These are phyloP conservation scores for Aegilops tauschii DNA, from an alignment of 176 grass and related monocot genomes.

Conservation along the genomic window DNA sequence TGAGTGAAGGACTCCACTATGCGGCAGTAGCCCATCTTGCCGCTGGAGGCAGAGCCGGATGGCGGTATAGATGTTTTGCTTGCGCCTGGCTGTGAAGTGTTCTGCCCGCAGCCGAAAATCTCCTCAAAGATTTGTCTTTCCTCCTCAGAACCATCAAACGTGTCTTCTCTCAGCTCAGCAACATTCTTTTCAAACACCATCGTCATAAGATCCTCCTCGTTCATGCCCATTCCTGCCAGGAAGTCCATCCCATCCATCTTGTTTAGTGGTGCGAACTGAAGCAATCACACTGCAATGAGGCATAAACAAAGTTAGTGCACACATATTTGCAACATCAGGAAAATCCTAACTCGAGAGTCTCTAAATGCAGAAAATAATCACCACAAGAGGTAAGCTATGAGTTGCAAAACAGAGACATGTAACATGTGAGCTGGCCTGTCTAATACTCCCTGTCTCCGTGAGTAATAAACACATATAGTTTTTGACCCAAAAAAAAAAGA, in stretches of 20 bases:
- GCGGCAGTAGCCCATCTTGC: conserved; percentile 8
- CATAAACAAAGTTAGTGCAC: neutral
- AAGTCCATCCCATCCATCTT: conserved; percentile 51
- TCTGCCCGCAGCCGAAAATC: conserved; percentile 18
- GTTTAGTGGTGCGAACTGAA: neutral
- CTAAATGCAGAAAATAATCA: conserved; percentile 15
- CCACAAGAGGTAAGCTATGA: neutral
- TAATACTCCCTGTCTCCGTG: too few relatives aligned
- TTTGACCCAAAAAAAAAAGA: neutral
- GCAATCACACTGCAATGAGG: conserved; percentile 4
- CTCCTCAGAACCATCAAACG: conserved; percentile 48
- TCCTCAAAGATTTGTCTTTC: conserved; percentile 55
- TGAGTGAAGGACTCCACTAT: conserved; percentile 69
- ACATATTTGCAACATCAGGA: neutral
- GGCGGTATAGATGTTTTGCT: neutral
- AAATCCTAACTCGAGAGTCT: neutral
- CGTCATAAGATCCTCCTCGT: conserved; percentile 56
- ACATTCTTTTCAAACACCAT: conserved; percentile 64
- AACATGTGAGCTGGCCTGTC: neutral
- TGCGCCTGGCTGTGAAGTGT: neutral
- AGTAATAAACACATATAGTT: too few relatives aligned
- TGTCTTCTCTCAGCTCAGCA: conserved; percentile 30
- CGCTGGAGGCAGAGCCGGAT: conserved; percentile 2
- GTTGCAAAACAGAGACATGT: neutral
- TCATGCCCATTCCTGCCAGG: conserved; percentile 48